Evolutionary conservation across 2,329 filamentous ascomycete species (phyloP).

Genomic region (Hypoxylon sp.): DNA sequence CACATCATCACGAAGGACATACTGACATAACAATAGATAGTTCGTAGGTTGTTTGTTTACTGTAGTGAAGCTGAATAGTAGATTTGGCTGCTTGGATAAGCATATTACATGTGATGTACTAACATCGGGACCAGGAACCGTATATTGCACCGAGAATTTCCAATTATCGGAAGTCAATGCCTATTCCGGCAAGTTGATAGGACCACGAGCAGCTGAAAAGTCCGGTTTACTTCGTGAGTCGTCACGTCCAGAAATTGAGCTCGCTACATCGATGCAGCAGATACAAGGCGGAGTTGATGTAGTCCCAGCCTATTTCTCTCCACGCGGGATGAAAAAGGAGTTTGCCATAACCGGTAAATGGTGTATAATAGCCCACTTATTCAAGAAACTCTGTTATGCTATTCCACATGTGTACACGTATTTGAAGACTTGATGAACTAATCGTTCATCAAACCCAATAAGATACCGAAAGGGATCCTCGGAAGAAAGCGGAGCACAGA

Average conservation of each 20-base stretch:
- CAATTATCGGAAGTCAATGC: constrained; percentile 11
- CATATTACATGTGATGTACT: constrained; percentile 29
- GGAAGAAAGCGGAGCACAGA: constrained; percentile 42
- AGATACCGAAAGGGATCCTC: constrained; percentile 34
- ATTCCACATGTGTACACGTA: constrained; percentile 30
- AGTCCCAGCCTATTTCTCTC: not conserved
- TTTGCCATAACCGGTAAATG: constrained; percentile 5
- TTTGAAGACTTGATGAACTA: constrained; percentile 3
- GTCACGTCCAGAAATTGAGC: constrained; percentile 7
- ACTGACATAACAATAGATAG: not conserved
- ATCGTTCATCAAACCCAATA: constrained; percentile 16
- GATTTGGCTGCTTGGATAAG: constrained; percentile 5
- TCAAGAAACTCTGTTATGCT: constrained; percentile 10
- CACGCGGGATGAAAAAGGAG: not conserved
- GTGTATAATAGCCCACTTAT: constrained; percentile 11
- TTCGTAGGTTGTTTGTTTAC: constrained; percentile 16
- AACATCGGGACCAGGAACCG: constrained; percentile 33
- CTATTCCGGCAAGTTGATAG: constrained; percentile 10
- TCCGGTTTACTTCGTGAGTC: constrained; percentile 10
- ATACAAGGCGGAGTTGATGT: constrained; percentile 14
- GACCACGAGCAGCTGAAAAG: constrained; percentile 14
- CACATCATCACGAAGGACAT: constrained; percentile 28
- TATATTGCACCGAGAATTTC: constrained; percentile 30
- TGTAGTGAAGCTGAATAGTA: constrained; percentile 20
- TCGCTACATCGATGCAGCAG: constrained; percentile 4